Conservation (phyloP, 495 filamentous ascomycete species). For the Neurospora sp. region DNA sequence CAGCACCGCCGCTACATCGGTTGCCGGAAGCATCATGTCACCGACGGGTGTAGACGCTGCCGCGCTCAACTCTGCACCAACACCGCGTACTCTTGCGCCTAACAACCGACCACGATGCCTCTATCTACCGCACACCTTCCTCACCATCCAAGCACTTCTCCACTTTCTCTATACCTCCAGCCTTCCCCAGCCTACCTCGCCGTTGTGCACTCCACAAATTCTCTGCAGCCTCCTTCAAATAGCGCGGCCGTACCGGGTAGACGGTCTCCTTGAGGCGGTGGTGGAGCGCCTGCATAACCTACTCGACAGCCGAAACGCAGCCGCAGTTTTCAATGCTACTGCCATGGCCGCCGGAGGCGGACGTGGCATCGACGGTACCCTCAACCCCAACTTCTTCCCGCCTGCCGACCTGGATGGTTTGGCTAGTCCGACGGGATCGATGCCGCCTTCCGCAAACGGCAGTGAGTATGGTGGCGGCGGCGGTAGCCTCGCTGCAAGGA, state of each 20-base stretch:
- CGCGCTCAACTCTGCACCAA: conserved; percentile 37
- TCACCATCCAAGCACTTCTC: conserved; percentile 77
- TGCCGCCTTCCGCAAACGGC: conserved; percentile 18
- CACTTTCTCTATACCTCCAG: conserved; percentile 90
- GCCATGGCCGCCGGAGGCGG: conserved; percentile 97
- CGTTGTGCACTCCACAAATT: conserved; percentile 88
- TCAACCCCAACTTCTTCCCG: conserved; percentile 40
- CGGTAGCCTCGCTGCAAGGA: conserved; percentile 3
- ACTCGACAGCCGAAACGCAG: conserved; percentile 86
- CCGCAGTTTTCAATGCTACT: conserved; percentile 94
- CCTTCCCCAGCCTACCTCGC: conserved; percentile 61
- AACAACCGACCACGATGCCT: conserved; percentile 71
- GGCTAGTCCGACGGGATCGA: conserved; percentile 11
- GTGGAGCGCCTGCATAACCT: conserved; percentile 86
- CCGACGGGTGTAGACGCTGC: conserved; percentile 23
- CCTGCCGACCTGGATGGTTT: conserved; percentile 15
- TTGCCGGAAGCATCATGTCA: conserved; percentile 20
- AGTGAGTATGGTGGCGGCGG: conserved; percentile 5
- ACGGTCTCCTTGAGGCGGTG: conserved; percentile 82
- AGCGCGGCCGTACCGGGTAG: conserved; percentile 83
- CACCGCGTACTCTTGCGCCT: conserved; percentile 49
- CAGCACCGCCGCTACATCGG: conserved; percentile 24
- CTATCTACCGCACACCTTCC: conserved; percentile 84
- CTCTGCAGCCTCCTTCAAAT: conserved; percentile 91
- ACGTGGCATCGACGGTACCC: conserved; percentile 48